phyloP scores from a whole-genome alignment of 768 basidiomycete genomes.

The Russula sp. region DNA sequence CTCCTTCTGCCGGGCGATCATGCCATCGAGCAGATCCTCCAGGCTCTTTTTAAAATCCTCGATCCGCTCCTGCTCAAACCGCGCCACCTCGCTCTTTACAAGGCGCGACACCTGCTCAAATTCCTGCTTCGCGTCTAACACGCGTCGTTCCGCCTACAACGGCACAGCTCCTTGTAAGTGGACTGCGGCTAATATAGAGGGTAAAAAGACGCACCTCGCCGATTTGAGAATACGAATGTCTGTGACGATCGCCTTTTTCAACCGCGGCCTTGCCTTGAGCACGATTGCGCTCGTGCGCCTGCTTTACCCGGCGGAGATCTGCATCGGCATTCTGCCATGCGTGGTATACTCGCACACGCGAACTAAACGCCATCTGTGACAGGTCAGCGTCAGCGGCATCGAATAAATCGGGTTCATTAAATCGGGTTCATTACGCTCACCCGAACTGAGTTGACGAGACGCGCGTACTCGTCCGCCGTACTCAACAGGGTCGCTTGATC shows the following conservation, averaged over 20 bases:
- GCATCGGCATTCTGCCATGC: constrained; percentile 78
- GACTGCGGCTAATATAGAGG: not conserved
- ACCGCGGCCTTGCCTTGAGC: constrained; percentile 68
- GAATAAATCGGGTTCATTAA: not conserved
- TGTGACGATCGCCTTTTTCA: constrained; percentile 52
- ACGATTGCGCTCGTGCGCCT: constrained; percentile 77
- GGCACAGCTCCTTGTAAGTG: not conserved
- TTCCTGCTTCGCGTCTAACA: constrained; percentile 79
- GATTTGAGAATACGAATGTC: constrained; percentile 72
- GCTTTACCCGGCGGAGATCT: constrained; percentile 67
- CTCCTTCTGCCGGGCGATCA: constrained; percentile 81
- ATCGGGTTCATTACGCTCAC: constrained; percentile 44
- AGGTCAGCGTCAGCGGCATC: not conserved
- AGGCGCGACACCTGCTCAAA: constrained; percentile 87
- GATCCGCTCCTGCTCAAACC: constrained; percentile 91
- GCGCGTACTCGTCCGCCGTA: constrained; percentile 91
- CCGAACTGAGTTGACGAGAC: constrained; percentile 82
- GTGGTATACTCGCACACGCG: constrained; percentile 79
- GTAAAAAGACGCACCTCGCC: constrained; percentile 57
- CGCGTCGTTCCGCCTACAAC: constrained; percentile 75
- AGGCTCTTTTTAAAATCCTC: constrained; percentile 88
- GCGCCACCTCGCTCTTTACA: constrained; percentile 82
- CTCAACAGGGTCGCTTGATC: constrained; percentile 81
- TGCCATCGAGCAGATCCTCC: constrained; percentile 80
- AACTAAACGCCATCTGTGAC: constrained; percentile 76